Conservation (phyloP, 75 land plant species). For the Chamaecyparis obtusa region DNA sequence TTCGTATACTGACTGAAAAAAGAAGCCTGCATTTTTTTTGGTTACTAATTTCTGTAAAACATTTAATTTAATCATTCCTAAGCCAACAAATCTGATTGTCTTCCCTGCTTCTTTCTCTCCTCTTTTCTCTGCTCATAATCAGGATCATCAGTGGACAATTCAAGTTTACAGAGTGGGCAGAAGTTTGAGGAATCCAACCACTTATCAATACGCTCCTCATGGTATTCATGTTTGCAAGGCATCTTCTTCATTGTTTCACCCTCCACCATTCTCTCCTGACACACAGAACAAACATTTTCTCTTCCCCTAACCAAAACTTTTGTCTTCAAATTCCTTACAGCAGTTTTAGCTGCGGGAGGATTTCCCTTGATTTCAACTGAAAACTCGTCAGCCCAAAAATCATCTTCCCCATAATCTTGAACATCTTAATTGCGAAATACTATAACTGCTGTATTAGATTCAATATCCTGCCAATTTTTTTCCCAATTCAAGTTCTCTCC, state of each 20-base stretch:
- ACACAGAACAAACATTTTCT: constrained; percentile 5
- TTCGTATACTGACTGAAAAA: too few relatives aligned
- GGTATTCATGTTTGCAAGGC: constrained; percentile 20
- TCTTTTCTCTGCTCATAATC: background rate
- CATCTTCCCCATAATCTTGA: background rate
- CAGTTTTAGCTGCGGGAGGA: background rate
- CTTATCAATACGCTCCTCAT: constrained; percentile 14
- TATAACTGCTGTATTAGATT: background rate
- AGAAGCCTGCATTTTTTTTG: too few relatives aligned
- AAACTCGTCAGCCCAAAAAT: background rate
- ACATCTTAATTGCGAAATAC: background rate
- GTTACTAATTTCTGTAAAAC: too few relatives aligned
- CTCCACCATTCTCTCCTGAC: background rate
- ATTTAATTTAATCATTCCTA: too few relatives aligned
- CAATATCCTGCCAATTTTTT: background rate
- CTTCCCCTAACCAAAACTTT: too few relatives aligned
- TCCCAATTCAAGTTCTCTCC: background rate
- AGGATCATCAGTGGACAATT: constrained; percentile 9
- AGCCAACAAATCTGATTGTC: too few relatives aligned
- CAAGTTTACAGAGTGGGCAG: constrained; percentile 15
- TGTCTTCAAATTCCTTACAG: too few relatives aligned
- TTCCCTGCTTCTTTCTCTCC: background rate
- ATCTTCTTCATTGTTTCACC: constrained; percentile 2
- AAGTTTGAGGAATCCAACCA: constrained; percentile 15
- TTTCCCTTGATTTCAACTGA: background rate